Conservation (phyloP, 306 rosid species). For the Purshia tridentata region DNA sequence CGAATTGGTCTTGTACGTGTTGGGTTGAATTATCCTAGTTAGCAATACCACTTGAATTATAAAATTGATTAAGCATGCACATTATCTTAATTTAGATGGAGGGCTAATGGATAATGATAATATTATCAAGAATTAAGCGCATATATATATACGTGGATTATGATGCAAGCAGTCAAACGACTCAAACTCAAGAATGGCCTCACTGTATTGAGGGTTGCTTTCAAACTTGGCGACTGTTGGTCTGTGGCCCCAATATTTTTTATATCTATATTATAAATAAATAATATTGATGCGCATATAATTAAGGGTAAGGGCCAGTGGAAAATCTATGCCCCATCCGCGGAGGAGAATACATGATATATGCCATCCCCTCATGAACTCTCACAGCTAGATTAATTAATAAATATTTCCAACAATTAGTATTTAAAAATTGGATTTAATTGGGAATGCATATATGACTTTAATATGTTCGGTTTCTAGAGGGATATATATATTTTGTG, state of each 20-base stretch:
- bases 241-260: background rate
- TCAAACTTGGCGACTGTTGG: conserved; percentile 1
- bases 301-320: too few species aligned
- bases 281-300: background rate
- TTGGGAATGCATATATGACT: background rate
- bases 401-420: too few species aligned
- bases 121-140: background rate
- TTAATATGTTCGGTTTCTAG: background rate
- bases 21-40: too few species aligned
- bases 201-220: background rate
- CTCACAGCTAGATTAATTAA: background rate
- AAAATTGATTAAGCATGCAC: background rate
- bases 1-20: too few species aligned
- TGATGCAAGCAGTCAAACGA: conserved; percentile 14
- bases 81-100: background rate
- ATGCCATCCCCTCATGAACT: too few species aligned
- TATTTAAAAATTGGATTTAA: background rate
- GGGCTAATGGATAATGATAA: background rate
- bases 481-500: background rate
- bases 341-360: too few species aligned
- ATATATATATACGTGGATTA: conserved; percentile 12
- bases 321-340: too few species aligned
- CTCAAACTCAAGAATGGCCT: background rate
- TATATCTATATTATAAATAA: background rate
- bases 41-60: too few species aligned